A percentile compares a stretch with the other conserved stretches of the same genome.
Conservation (phyloP, 805 yeast species). For the Saccharomycopsis sp. region DNA sequence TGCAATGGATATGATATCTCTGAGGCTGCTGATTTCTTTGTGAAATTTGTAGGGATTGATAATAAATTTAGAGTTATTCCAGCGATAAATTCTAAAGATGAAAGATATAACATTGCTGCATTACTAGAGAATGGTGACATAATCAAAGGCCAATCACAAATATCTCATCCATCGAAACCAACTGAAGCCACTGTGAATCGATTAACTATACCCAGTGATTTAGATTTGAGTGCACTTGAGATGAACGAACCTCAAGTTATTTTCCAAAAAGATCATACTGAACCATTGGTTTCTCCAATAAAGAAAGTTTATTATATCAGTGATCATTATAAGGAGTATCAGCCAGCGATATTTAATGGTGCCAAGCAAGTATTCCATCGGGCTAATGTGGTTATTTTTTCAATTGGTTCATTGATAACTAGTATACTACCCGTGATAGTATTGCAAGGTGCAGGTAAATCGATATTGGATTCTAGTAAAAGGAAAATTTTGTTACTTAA, state of each 20-base stretch:
- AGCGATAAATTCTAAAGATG: conserved; percentile 10
- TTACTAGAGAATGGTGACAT: conserved; percentile 57
- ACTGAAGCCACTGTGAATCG: conserved; percentile 15
- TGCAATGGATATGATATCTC: conserved; percentile 43
- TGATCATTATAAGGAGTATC: conserved; percentile 81
- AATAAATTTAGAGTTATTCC: conserved; percentile 14
- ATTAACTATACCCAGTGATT: conserved; percentile 23
- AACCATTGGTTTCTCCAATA: conserved; percentile 70
- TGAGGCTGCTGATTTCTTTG: conserved; percentile 12
- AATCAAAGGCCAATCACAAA: conserved; percentile 88
- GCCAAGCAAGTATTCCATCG: background rate
- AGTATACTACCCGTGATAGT: conserved; percentile 75
- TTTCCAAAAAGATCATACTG: conserved; percentile 51
- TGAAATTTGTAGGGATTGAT: conserved; percentile 10
- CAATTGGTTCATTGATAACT: conserved; percentile 87
- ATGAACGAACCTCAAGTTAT: conserved; percentile 50
- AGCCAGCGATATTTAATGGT: conserved; percentile 60
- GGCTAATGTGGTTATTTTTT: conserved; percentile 51
- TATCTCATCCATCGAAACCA: conserved; percentile 67
- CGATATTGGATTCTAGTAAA: conserved; percentile 34
- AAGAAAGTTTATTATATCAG: conserved; percentile 70
- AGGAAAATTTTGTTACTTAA: conserved; percentile 61
- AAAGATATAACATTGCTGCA: conserved; percentile 83
- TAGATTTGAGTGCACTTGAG: conserved; percentile 21
- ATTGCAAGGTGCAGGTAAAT: conserved; percentile 63